phyloP scores from a whole-genome alignment of 129 eudicot species.

The Deinandra increscens region DNA sequence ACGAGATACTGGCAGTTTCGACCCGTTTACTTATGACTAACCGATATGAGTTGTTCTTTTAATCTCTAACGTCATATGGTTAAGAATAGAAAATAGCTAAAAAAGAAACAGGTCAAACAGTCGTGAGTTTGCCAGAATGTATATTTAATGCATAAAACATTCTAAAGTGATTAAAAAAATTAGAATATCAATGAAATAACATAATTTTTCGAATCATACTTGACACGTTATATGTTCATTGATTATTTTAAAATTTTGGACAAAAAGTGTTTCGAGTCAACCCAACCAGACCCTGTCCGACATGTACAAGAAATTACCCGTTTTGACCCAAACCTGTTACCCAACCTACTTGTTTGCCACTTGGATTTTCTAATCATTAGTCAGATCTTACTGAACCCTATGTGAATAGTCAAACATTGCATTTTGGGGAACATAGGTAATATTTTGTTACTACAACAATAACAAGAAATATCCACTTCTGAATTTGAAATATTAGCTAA shows the following conservation, averaged over 20 bases:
- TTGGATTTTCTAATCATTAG: not conserved
- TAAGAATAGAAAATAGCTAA: not conserved
- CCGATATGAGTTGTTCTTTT: not conserved
- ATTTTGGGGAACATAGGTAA: not conserved
- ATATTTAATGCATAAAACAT: not conserved
- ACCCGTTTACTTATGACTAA: not conserved
- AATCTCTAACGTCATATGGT: not conserved
- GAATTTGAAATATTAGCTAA: slow-evolving; percentile 10
- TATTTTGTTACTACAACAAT: not conserved
- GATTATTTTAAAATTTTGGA: not conserved
- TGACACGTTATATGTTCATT: not conserved
- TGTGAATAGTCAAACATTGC: not conserved
- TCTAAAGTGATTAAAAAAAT: not conserved
- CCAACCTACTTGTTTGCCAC: not conserved
- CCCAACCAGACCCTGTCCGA: not conserved
- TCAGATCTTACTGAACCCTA: not conserved
- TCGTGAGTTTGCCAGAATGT: not conserved
- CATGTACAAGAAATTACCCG: not conserved
- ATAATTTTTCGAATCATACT: not conserved
- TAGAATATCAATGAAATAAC: not conserved
- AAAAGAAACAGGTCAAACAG: not conserved
- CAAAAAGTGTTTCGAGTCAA: not conserved
- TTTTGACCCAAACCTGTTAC: not conserved
- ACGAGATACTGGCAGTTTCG: not conserved
- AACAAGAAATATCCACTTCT: not conserved